These are phyloP conservation scores for Aurantiochytrium sp. DNA, from an alignment of 108 stramenopile species.

Conservation along the genomic window DNA sequence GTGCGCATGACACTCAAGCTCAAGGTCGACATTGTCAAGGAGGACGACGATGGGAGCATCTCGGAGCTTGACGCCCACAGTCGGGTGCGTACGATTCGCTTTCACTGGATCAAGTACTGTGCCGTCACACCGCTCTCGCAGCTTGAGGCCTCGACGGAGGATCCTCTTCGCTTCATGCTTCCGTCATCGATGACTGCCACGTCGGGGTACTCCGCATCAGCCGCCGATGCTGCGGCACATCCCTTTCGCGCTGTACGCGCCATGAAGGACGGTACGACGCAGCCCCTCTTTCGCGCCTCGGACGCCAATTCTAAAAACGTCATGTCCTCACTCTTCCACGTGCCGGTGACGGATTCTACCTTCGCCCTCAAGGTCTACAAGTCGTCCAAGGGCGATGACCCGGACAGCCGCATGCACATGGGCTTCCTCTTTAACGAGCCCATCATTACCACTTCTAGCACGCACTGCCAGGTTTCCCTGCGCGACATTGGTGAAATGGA, in stretches of 20 bases:
- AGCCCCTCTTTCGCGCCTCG: background rate
- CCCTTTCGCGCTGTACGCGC: background rate
- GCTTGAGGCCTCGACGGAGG: background rate
- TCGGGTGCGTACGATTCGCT: background rate
- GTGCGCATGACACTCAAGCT: background rate
- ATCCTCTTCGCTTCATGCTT: background rate
- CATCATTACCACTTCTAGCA: background rate
- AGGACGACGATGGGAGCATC: background rate
- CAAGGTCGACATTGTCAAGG: background rate
- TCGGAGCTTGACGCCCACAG: background rate
- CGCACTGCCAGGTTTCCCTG: background rate
- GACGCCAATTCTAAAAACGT: background rate
- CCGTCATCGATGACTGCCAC: background rate
- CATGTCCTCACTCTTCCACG: background rate
- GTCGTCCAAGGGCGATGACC: background rate
- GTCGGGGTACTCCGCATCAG: background rate
- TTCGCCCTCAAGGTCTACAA: background rate
- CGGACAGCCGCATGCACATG: background rate
- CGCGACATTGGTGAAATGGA: conserved; percentile 19
- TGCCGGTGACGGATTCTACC: background rate
- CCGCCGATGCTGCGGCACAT: background rate
- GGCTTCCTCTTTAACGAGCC: conserved; percentile 1
- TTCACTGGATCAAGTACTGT: background rate
- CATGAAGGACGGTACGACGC: background rate
- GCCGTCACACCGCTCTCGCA: background rate